These are phyloP conservation scores for Aspergillus thermomutatus DNA, from an alignment of 2,329 filamentous ascomycete species.

Conservation along the genomic window DNA sequence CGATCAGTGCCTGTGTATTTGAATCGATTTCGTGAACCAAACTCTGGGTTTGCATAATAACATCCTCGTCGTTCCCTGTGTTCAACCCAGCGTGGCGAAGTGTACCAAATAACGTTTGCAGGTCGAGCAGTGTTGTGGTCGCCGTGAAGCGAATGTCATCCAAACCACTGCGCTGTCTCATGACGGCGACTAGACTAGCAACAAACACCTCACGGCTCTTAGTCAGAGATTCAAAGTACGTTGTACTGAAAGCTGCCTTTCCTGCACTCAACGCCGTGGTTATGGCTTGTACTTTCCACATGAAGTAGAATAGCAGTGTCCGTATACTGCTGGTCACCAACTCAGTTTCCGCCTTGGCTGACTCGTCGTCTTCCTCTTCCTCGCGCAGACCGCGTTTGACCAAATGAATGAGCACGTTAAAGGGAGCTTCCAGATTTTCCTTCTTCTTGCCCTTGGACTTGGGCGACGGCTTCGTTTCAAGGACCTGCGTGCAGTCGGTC, in stretches of 20 bases:
- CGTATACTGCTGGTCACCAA: slow-evolving; percentile 73
- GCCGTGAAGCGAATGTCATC: slow-evolving; percentile 76
- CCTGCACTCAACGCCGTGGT: slow-evolving; percentile 52
- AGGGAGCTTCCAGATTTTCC: slow-evolving; percentile 42
- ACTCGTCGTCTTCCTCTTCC: slow-evolving; percentile 62
- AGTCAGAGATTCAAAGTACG: slow-evolving; percentile 66
- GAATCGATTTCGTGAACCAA: slow-evolving; percentile 68
- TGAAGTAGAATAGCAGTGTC: slow-evolving; percentile 80
- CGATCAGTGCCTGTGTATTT: slow-evolving; percentile 62
- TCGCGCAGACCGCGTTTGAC: slow-evolving; percentile 69
- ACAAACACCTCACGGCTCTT: slow-evolving; percentile 56
- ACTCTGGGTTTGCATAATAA: slow-evolving; percentile 54
- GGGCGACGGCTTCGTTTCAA: slow-evolving; percentile 57
- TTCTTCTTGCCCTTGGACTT: slow-evolving; percentile 40
- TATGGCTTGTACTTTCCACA: slow-evolving; percentile 78
- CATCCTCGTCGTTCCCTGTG: slow-evolving; percentile 40
- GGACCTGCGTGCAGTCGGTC: slow-evolving; percentile 69
- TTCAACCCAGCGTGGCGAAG: slow-evolving; percentile 54
- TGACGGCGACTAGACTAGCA: slow-evolving; percentile 47
- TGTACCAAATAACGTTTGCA: slow-evolving; percentile 75
- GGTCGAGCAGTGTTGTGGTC: slow-evolving; percentile 73
- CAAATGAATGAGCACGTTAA: slow-evolving; percentile 68
- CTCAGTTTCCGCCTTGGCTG: slow-evolving; percentile 75
- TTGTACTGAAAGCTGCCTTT: slow-evolving; percentile 57
- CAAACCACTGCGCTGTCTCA: slow-evolving; percentile 52